phyloP scores from a whole-genome alignment of 2,329 filamentous ascomycete genomes.

The Grosmannia clavigera region DNA sequence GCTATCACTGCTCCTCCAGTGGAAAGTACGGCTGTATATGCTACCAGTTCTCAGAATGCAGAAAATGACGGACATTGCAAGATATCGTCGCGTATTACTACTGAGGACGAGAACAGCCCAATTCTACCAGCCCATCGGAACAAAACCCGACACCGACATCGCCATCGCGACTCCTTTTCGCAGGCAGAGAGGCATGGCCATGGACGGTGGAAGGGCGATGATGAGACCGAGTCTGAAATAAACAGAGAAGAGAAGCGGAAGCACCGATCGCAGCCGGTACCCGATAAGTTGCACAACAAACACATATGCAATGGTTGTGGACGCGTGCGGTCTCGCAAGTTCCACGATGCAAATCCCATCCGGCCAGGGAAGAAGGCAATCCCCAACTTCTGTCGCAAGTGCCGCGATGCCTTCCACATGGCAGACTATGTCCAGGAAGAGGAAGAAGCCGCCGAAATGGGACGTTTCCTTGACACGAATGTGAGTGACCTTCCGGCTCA shows the following conservation, averaged over 20 bases:
- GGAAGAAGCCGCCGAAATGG: background rate
- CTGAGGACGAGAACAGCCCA: background rate
- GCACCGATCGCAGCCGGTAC: background rate
- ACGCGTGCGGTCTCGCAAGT: constrained; percentile 25
- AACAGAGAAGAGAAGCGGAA: background rate
- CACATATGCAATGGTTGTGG: constrained; percentile 33
- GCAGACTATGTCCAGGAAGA: constrained; percentile 3
- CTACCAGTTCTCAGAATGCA: background rate
- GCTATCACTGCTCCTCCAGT: background rate
- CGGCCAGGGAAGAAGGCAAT: constrained; percentile 18
- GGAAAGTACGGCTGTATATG: background rate
- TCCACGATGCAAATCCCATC: constrained; percentile 23
- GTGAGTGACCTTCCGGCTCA: background rate
- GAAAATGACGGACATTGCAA: background rate
- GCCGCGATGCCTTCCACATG: constrained; percentile 12
- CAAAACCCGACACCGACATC: background rate
- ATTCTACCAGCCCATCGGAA: background rate
- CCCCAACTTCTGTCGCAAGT: constrained; percentile 23
- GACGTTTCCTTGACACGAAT: background rate
- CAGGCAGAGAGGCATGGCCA: background rate
- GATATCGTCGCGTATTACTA: background rate
- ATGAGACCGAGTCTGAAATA: background rate
- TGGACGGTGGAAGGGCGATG: background rate
- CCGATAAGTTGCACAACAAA: constrained; percentile 1
- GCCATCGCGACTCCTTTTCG: background rate